Conservation (phyloP, 1,139 yeast species). For the Geotrichum klebahnii region DNA sequence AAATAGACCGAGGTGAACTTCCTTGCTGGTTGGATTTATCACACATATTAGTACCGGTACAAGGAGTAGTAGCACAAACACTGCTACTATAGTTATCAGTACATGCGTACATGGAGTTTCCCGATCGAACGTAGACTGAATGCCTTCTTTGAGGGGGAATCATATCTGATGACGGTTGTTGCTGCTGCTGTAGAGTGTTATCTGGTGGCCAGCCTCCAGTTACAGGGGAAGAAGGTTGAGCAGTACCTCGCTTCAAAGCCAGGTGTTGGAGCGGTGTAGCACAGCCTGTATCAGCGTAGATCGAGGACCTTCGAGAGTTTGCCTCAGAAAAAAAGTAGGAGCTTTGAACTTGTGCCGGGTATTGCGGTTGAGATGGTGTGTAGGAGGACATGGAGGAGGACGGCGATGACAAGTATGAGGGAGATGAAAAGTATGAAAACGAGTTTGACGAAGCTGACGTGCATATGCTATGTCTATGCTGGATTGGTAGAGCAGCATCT, state of each 20-base stretch:
- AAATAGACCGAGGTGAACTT: not conserved
- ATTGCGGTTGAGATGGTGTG: not conserved
- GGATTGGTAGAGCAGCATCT: too few relatives aligned
- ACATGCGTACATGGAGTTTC: conserved; percentile 1
- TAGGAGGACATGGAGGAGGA: not conserved
- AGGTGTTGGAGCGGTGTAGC: too few relatives aligned
- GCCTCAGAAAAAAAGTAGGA: not conserved
- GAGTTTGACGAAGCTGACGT: too few relatives aligned
- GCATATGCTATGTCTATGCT: too few relatives aligned
- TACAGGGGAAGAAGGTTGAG: not conserved
- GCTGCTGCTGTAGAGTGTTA: not conserved
- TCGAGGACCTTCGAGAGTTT: not conserved
- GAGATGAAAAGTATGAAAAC: not conserved
- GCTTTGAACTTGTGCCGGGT: not conserved
- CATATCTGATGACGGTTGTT: not conserved
- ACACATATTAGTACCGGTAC: not conserved
- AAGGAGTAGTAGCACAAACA: not conserved
- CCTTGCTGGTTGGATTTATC: not conserved
- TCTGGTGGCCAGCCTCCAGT: not conserved
- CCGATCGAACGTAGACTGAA: conserved; percentile 9
- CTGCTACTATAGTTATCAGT: not conserved
- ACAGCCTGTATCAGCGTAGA: not conserved
- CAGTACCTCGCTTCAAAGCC: not conserved
- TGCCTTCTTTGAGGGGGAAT: not conserved
- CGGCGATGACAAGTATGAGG: not conserved